A percentile compares a stretch with the other conserved stretches of the same genome.
These are phyloP conservation scores for Krasilnikovozyma curviuscula DNA, from an alignment of 768 basidiomycete genomes.

Conservation along the genomic window DNA sequence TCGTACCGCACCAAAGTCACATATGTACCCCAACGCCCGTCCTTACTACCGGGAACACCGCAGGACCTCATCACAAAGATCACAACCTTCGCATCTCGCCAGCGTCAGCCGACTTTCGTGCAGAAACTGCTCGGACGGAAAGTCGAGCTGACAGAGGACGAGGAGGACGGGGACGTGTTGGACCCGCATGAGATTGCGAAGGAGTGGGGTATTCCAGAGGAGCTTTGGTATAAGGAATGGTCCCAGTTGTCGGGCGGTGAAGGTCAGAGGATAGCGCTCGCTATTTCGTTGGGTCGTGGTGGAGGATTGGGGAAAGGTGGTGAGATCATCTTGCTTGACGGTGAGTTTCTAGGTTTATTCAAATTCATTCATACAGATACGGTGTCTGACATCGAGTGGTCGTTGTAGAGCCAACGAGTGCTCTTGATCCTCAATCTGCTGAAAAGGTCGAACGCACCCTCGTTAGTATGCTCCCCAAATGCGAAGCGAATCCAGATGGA, in stretches of 20 bases:
- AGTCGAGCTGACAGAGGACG: neutral
- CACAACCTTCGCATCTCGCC: slow-evolving; percentile 35
- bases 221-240: slow-evolving; percentile 67
- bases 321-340: slow-evolving; percentile 44
- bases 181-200: slow-evolving; percentile 12
- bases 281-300: slow-evolving; percentile 50
- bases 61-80: slow-evolving; percentile 47
- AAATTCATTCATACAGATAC: neutral
- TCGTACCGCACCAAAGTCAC: slow-evolving; percentile 55
- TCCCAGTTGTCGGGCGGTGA: slow-evolving; percentile 67
- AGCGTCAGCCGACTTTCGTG: neutral
- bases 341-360: slow-evolving; percentile 14
- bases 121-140: neutral
- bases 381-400: neutral
- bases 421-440: slow-evolving; percentile 53
- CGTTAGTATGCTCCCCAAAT: slow-evolving; percentile 31
- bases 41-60: slow-evolving; percentile 65
- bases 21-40: slow-evolving; percentile 76
- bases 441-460: slow-evolving; percentile 47
- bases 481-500: neutral
- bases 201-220: slow-evolving; percentile 45
- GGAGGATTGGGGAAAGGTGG: slow-evolving; percentile 30
- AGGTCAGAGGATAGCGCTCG: slow-evolving; percentile 60
- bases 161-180: neutral
- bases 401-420: slow-evolving; percentile 63